Conservation (phyloP, 2,329 filamentous ascomycete genomes). For the Neofusicoccum kwambonambiense region DNA sequence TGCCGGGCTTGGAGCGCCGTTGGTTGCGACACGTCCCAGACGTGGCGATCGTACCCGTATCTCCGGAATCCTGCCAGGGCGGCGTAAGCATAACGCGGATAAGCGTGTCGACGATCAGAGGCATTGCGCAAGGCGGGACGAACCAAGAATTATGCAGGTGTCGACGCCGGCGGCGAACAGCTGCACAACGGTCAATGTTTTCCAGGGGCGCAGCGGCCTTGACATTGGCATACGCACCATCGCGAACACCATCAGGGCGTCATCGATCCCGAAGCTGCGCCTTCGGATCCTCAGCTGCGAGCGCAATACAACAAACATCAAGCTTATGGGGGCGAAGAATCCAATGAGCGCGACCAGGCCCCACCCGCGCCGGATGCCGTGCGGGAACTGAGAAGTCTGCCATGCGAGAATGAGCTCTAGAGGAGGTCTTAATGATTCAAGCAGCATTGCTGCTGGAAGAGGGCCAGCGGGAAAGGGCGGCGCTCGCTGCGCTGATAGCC, state of each 20-base stretch:
- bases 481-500: too few relatives aligned
- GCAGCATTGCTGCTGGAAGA: background rate
- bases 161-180: slow-evolving; percentile 1
- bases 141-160: background rate
- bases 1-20: slow-evolving; percentile 4
- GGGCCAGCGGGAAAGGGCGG: too few relatives aligned
- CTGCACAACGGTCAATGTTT: background rate
- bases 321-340: background rate
- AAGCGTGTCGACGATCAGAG: background rate
- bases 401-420: background rate
- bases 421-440: slow-evolving; percentile 4
- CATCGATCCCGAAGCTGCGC: slow-evolving; percentile 5
- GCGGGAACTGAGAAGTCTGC: slow-evolving; percentile 7
- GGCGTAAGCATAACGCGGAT: background rate
- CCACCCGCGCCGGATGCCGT: background rate
- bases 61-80: background rate
- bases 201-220: background rate
- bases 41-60: slow-evolving; percentile 15
- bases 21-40: slow-evolving; percentile 8
- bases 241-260: slow-evolving; percentile 8
- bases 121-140: background rate
- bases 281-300: background rate
- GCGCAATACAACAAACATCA: background rate
- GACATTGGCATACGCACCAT: background rate
- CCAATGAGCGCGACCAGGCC: background rate